Evolutionary conservation across 2,329 filamentous ascomycete species (phyloP).

Genomic region (Alternaria gaisen): DNA sequence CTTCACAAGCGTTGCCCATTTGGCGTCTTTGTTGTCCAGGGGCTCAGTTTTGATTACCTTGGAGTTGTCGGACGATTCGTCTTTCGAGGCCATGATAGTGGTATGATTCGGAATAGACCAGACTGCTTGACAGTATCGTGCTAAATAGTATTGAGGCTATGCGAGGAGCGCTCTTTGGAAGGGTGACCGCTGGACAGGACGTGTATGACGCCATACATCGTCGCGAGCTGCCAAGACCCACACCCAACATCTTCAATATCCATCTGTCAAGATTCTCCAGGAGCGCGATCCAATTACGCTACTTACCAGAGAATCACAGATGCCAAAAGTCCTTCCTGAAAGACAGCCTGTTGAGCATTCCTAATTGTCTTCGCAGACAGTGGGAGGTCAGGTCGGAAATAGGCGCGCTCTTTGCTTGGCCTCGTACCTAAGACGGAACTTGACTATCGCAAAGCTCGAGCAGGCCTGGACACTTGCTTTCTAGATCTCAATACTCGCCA

Average conservation of each 20-base stretch:
- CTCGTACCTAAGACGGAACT: not conserved
- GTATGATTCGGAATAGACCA: not conserved
- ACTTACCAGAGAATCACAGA: not conserved
- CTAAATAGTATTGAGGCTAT: not conserved
- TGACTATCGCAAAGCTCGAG: not conserved
- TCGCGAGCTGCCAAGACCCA: constrained; percentile 17
- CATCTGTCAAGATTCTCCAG: not conserved
- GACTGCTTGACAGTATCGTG: not conserved
- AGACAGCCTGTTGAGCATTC: not conserved
- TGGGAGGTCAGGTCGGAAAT: not conserved
- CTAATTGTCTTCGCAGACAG: not conserved
- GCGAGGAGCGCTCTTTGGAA: not conserved
- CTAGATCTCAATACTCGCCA: not conserved
- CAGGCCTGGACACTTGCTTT: not conserved
- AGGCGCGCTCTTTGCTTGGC: not conserved
- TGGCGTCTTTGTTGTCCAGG: constrained; percentile 50
- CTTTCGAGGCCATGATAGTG: constrained; percentile 24
- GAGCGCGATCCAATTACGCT: not conserved
- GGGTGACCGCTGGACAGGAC: not conserved
- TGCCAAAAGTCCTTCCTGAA: not conserved
- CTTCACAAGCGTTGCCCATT: constrained; percentile 53
- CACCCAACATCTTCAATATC: not conserved
- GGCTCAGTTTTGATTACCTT: constrained; percentile 49
- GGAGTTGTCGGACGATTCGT: constrained; percentile 31
- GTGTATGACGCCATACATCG: constrained; percentile 21